Conservation (phyloP, 345 rosid genomes). For the Trapa bicornis region DNA sequence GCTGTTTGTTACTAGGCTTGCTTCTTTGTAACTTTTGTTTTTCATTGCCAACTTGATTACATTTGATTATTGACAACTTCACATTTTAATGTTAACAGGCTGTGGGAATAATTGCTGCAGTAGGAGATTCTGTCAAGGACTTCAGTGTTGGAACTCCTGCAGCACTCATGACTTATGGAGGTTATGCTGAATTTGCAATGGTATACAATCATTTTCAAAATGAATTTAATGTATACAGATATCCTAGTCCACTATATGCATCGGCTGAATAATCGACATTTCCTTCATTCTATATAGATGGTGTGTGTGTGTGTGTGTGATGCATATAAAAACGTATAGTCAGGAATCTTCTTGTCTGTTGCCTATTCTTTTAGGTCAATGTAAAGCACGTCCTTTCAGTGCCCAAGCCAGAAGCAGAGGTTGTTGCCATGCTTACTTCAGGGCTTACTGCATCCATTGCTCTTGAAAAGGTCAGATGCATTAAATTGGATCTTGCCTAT, state of each 20-base stretch:
- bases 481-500: not conserved
- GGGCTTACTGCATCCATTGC: conserved; percentile 94
- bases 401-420: conserved; percentile 91
- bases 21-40: not conserved
- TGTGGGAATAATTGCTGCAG: conserved; percentile 80
- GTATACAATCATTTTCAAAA: conserved; percentile 18
- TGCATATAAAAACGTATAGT: not conserved
- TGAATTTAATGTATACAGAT: not conserved
- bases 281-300: not conserved
- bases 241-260: conserved; percentile 1
- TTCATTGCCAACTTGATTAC: not conserved
- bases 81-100: conserved; percentile 34
- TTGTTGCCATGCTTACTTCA: conserved; percentile 97
- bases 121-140: conserved; percentile 62
- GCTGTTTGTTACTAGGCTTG: not conserved
- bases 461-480: conserved; percentile 54
- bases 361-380: not conserved
- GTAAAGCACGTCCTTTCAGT: conserved; percentile 67
- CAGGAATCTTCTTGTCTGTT: not conserved
- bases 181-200: conserved; percentile 67
- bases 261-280: not conserved
- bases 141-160: conserved; percentile 85
- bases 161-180: conserved; percentile 79
- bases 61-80: not conserved
- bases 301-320: not conserved